Percentiles rank a stretch among this genome's conserved stretches.
Evolutionary conservation across 108 stramenopile genomes (phyloP).

Genomic region (Pelagomonas calceolata): DNA sequence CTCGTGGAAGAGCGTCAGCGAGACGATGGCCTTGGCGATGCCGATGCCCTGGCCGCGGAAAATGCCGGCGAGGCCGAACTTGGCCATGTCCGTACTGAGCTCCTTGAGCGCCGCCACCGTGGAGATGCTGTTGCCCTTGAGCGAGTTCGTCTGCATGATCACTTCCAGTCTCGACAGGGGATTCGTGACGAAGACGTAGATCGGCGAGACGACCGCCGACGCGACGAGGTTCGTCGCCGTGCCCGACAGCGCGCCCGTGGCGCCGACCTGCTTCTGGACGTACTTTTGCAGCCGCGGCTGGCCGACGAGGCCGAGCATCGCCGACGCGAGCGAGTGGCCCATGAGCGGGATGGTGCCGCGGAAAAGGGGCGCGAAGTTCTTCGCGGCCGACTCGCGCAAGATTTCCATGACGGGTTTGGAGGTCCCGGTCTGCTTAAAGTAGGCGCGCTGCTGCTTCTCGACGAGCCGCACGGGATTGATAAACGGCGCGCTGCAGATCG

Average conservation of each 20-base stretch:
- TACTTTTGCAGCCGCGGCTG: constrained; percentile 80
- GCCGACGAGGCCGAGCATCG: constrained; percentile 72
- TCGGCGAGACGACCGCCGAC: constrained; percentile 65
- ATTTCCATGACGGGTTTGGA: constrained; percentile 74
- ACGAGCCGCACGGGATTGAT: constrained; percentile 89
- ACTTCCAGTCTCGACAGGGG: constrained; percentile 44
- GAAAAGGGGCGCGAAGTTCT: constrained; percentile 71
- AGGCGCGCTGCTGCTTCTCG: constrained; percentile 85
- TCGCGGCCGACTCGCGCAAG: constrained; percentile 61
- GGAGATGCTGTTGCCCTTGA: constrained; percentile 68
- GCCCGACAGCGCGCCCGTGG: constrained; percentile 46
- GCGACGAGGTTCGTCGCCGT: constrained; percentile 65
- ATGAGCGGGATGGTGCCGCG: constrained; percentile 78
- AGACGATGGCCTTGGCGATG: constrained; percentile 72
- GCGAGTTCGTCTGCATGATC: constrained; percentile 80
- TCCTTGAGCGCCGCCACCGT: constrained; percentile 66
- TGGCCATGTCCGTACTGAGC: constrained; percentile 53
- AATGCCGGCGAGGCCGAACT: constrained; percentile 73
- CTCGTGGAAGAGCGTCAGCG: constrained; percentile 75
- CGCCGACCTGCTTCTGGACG: constrained; percentile 62
- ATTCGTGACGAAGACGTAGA: constrained; percentile 79
- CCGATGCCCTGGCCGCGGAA: constrained; percentile 87
- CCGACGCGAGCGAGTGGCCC: constrained; percentile 76
- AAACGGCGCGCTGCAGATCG: constrained; percentile 67
- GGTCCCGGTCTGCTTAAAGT: constrained; percentile 68